phyloP scores from a whole-genome alignment of 2,329 filamentous ascomycete genomes.

The Hypoxylon sp. region DNA sequence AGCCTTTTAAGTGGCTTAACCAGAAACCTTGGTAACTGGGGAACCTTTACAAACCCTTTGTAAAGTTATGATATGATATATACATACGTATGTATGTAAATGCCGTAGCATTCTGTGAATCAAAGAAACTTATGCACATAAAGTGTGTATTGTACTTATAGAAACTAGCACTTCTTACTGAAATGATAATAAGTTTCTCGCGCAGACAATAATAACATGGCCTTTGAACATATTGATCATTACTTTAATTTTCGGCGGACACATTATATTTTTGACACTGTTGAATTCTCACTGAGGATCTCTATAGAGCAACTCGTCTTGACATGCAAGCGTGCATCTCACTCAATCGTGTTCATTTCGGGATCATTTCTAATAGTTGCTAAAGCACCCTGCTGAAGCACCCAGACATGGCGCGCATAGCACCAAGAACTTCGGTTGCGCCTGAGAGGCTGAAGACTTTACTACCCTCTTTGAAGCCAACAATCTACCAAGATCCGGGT shows the following conservation, averaged over 20 bases:
- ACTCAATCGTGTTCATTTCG: constrained; percentile 2
- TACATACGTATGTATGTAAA: too few relatives aligned
- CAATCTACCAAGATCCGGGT: constrained; percentile 54
- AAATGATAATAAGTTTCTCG: background rate
- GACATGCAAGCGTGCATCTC: constrained; percentile 1
- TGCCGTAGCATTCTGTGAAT: too few relatives aligned
- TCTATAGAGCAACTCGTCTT: background rate
- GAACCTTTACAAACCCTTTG: background rate
- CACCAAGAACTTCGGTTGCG: constrained; percentile 52
- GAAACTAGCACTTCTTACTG: background rate
- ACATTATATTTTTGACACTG: background rate
- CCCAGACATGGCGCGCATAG: constrained; percentile 50
- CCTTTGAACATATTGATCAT: background rate
- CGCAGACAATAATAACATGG: background rate
- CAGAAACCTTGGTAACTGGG: too few relatives aligned
- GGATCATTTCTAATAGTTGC: background rate
- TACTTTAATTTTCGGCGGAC: background rate
- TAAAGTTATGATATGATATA: background rate
- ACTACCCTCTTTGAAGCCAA: constrained; percentile 54
- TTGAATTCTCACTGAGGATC: background rate
- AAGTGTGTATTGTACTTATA: background rate
- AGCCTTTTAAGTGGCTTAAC: too few relatives aligned
- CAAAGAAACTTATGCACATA: background rate
- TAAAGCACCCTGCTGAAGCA: constrained; percentile 13
- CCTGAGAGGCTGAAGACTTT: constrained; percentile 55